Conservation (phyloP, 495 filamentous ascomycete genomes). For the Sabuloglossum arenarium region DNA sequence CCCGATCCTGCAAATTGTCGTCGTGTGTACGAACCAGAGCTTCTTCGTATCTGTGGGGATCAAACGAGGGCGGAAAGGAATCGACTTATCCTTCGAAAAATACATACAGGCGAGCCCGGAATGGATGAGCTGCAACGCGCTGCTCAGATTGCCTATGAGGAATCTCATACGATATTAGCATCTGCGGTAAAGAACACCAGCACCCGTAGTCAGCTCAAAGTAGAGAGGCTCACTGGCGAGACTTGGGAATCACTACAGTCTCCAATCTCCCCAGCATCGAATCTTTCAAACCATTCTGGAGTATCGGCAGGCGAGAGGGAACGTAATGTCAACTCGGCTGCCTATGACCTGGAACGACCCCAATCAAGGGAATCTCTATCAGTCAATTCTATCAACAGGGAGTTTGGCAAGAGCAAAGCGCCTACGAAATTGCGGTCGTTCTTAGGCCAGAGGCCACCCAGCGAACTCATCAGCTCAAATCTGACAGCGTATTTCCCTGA, state of each 20-base stretch:
- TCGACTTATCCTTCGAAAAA: conserved; percentile 73
- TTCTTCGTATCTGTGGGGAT: conserved; percentile 68
- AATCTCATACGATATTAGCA: conserved; percentile 46
- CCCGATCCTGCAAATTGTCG: conserved; percentile 58
- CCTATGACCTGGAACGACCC: conserved; percentile 34
- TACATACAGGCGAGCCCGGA: conserved; percentile 70
- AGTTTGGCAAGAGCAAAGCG: neutral
- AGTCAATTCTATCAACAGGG: conserved; percentile 10
- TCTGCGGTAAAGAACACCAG: conserved; percentile 40
- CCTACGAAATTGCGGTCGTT: conserved; percentile 39
- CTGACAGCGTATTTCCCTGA: conserved; percentile 93
- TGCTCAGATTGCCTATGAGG: conserved; percentile 63
- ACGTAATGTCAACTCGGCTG: conserved; percentile 40
- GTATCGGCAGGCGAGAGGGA: conserved; percentile 28
- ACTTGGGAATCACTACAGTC: conserved; percentile 63
- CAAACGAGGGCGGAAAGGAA: conserved; percentile 58
- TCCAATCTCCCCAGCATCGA: conserved; percentile 57
- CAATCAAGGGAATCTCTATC: conserved; percentile 12
- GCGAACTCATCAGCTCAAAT: conserved; percentile 92
- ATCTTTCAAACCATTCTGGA: conserved; percentile 16
- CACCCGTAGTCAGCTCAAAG: conserved; percentile 47
- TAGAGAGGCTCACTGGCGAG: conserved; percentile 69
- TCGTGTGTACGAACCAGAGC: conserved; percentile 59
- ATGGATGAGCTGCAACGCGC: conserved; percentile 60
- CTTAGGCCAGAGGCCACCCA: conserved; percentile 80